A percentile compares a stretch with the other conserved stretches of the same genome.
Conservation (phyloP, 2,329 filamentous ascomycete genomes). For the Phyllosticta citriasiana region DNA sequence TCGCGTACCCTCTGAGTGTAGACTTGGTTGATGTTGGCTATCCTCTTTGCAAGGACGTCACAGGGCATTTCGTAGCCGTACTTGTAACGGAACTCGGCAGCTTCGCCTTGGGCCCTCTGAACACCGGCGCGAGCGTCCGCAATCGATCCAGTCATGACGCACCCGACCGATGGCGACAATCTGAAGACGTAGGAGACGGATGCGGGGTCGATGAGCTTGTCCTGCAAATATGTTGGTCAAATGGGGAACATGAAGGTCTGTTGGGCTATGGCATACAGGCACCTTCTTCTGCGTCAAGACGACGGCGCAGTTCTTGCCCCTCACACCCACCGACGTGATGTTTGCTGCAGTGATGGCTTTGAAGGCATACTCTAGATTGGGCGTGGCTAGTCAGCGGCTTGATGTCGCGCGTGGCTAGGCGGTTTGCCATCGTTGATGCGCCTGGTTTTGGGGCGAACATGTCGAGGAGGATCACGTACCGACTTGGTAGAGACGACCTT, state of each 20-base stretch:
- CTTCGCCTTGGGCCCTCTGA: conserved; percentile 86
- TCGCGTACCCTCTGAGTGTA: conserved; percentile 80
- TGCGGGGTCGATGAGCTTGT: conserved; percentile 96
- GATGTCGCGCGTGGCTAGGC: neutral
- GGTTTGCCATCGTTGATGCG: neutral
- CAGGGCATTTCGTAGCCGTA: conserved; percentile 99
- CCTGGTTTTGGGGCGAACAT: neutral
- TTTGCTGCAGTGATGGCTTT: conserved; percentile 99
- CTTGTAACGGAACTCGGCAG: conserved; percentile 97
- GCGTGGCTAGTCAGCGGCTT: neutral
- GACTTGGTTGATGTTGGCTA: conserved; percentile 98
- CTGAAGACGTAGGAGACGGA: conserved; percentile 98
- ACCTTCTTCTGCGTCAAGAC: conserved; percentile 99
- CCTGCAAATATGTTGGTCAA: conserved; percentile 25
- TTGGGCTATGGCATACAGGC: conserved; percentile 34
- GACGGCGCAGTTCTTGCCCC: conserved; percentile 94
- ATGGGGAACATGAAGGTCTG: neutral
- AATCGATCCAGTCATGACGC: conserved; percentile 97
- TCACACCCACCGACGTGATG: conserved; percentile 93
- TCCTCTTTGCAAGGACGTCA: conserved; percentile 87
- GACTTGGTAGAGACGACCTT: conserved; percentile 98
- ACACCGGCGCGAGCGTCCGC: conserved; percentile 87
- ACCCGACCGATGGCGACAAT: conserved; percentile 90
- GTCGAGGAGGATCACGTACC: neutral
- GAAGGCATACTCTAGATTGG: conserved; percentile 83